These are phyloP conservation scores for Escallonia herrerae DNA, from an alignment of 129 eudicot genomes.

Conservation along the genomic window DNA sequence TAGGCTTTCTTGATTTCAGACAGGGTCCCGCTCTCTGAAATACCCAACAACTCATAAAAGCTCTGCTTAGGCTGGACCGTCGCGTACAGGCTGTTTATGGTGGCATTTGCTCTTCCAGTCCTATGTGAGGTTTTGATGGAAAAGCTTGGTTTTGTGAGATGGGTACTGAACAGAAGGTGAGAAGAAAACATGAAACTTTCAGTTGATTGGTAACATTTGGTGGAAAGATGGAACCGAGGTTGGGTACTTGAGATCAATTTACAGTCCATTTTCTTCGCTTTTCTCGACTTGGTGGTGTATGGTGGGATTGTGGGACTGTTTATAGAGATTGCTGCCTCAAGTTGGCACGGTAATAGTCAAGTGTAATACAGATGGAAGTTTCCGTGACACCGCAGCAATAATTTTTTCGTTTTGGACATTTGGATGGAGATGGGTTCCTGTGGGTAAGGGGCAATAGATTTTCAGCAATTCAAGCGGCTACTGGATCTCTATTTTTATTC, in stretches of 20 bases:
- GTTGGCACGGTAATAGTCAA: too few relatives aligned
- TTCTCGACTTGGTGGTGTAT: not conserved
- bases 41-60: conserved; percentile 27
- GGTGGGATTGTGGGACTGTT: too few relatives aligned
- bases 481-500: too few relatives aligned
- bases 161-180: conserved; percentile 12
- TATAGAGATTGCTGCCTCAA: too few relatives aligned
- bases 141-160: not conserved
- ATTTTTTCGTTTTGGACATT: too few relatives aligned
- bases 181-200: not conserved
- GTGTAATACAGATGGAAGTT: too few relatives aligned
- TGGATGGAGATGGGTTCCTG: too few relatives aligned
- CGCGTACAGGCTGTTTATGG: not conserved
- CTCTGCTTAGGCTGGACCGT: conserved; percentile 12
- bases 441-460: too few relatives aligned
- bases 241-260: not conserved
- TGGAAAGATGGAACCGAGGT: not conserved
- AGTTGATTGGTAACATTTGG: not conserved
- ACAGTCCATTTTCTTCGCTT: conserved; percentile 5
- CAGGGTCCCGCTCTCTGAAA: conserved; percentile 10
- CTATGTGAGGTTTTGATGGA: conserved; percentile 1
- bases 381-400: too few relatives aligned
- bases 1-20: conserved; percentile 28
- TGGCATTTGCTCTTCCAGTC: conserved; percentile 9
- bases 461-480: too few relatives aligned